Evolutionary conservation across 1,139 yeast species (phyloP), one percentile per base, ranked within the genome.

Genomic region (Geotrichum cucujoidarum): DNA sequence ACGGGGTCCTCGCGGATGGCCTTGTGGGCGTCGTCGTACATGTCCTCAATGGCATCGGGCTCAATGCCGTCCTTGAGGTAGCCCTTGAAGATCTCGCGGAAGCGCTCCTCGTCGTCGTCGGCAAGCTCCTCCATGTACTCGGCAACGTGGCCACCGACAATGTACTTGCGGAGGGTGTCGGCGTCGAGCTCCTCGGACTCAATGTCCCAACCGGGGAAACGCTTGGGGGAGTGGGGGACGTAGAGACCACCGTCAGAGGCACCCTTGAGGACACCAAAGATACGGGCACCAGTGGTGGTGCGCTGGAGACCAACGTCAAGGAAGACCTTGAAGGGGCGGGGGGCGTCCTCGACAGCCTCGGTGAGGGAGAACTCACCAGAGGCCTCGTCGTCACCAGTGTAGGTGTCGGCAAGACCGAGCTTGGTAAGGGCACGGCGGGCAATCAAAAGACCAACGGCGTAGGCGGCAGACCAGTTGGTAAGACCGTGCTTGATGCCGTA

Each of bases 121-220:
- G 92, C 92, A 74, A 92, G 87, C 81, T 92, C 97, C 81, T 92
- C 98, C 96, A 94, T 94, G 94, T 92, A 94, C 81, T 94, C 98
- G 71, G 98, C 85, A 71, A 92, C 90, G 84, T 92, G 98, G 74
- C 97, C 97, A 79, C 95, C 98, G 72, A 90, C 86, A 81, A 92
- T 92, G 95, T 94, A 90, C 77, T 87, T 88, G 86, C 97, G 89
- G 76, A 94, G 85, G 66, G 83, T 76, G 73, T 94, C 98, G 68
- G 97, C 89, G 72, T 92, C 98, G 70, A 94, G 83, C 78, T 92
- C 98, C 79, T 90, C 96, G 67, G 85, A 72, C 80, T 92, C 99
- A 69, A 90, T 86, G 77, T 92, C 99, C 95, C 92, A 92, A 79
- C 98, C 99, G 76, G 99, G 99, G 96, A 90, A 92, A 85, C 98